Conservation (phyloP, 1,284 basidiomycete genomes). For the Coniophora puteana region DNA sequence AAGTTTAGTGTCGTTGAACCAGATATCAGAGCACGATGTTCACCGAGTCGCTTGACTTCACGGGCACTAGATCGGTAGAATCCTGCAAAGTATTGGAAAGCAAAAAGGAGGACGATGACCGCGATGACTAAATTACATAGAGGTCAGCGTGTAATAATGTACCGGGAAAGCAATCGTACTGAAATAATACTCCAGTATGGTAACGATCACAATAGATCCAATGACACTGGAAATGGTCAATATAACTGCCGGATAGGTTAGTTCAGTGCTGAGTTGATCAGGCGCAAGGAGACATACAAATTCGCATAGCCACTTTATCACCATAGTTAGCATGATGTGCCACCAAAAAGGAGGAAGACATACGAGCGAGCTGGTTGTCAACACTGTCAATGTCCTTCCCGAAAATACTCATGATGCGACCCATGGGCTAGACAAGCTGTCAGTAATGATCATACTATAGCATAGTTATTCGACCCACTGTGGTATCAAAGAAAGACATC, state of each 20-base stretch:
- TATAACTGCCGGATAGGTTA: conserved; percentile 43
- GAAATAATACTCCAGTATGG: conserved; percentile 71
- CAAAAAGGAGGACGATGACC: conserved; percentile 41
- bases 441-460: background rate
- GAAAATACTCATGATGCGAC: conserved; percentile 62
- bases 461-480: conserved; percentile 33
- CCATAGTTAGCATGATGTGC: background rate
- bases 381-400: conserved; percentile 66
- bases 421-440: conserved; percentile 42
- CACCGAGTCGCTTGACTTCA: conserved; percentile 68
- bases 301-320: conserved; percentile 1
- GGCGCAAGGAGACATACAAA: conserved; percentile 4
- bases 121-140: conserved; percentile 40
- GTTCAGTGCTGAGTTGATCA: no score
- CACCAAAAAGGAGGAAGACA: conserved; percentile 8
- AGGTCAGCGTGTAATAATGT: background rate
- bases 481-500: conserved; percentile 71
- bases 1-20: background rate
- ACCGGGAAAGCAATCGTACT: conserved; percentile 32
- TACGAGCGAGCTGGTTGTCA: conserved; percentile 58
- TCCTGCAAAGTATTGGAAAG: conserved; percentile 52
- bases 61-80: conserved; percentile 69
- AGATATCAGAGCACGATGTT: conserved; percentile 5
- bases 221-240: conserved; percentile 49
- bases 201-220: conserved; percentile 63